Evolutionary conservation across 78 protist genomes (phyloP).

Genomic region (Planoprotostelium fungivorum): DNA sequence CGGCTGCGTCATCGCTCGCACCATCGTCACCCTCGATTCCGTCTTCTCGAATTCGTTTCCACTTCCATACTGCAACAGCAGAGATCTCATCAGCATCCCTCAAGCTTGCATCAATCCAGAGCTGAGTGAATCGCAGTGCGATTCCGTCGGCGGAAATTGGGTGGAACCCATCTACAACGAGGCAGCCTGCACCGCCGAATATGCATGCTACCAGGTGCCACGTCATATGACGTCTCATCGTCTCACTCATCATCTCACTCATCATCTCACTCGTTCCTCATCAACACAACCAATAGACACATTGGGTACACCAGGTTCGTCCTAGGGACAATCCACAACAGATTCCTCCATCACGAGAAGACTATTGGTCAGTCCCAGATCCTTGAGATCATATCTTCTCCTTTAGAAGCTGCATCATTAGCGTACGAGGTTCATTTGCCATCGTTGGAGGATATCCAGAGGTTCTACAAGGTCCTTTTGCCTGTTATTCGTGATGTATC

Average conservation of each 20-base stretch:
- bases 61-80: background rate
- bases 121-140: background rate
- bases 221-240: background rate
- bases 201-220: background rate
- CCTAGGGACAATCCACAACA: constrained; percentile 1
- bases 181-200: background rate
- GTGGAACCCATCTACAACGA: background rate
- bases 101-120: background rate
- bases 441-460: background rate
- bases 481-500: constrained; percentile 1
- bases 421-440: background rate
- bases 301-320: background rate
- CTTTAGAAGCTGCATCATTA: background rate
- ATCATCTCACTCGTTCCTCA: no score
- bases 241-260: no score
- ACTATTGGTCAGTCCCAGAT: constrained; percentile 1
- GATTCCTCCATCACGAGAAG: background rate
- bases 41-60: background rate
- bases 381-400: constrained; percentile 1
- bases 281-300: constrained; percentile 1
- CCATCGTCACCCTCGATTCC: background rate
- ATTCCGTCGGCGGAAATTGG: background rate
- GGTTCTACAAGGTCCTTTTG: constrained; percentile 1
- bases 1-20: background rate
- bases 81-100: background rate